Evolutionary conservation across 345 rosid genomes (phyloP).

Genomic region (Kernera saxatilis): DNA sequence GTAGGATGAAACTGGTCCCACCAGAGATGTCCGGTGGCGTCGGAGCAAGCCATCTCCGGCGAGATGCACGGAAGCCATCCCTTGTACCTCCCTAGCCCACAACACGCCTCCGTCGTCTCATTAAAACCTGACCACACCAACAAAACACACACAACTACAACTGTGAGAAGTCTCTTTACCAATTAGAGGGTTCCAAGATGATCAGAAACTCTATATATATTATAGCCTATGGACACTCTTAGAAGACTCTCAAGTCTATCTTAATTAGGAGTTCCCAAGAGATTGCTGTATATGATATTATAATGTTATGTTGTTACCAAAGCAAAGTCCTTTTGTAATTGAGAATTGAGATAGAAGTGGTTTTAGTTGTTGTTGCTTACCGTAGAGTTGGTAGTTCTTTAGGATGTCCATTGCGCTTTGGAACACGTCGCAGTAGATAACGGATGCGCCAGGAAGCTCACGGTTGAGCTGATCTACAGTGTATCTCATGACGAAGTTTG

Average conservation of each 20-base stretch:
- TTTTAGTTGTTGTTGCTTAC: conserved; percentile 32
- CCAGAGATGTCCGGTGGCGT: conserved; percentile 70
- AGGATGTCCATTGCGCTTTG: conserved; percentile 83
- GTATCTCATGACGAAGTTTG: conserved; percentile 74
- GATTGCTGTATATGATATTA: not conserved
- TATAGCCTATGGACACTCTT: not conserved
- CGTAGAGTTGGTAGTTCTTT: conserved; percentile 54
- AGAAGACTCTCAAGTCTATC: not conserved
- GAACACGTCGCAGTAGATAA: conserved; percentile 78
- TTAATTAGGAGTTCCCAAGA: not conserved
- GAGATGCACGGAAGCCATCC: conserved; percentile 83
- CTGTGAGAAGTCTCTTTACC: not conserved
- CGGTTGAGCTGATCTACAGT: conserved; percentile 49
- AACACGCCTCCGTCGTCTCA: conserved; percentile 72
- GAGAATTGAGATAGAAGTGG: not conserved
- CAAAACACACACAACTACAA: not conserved
- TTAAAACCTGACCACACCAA: conserved; percentile 53
- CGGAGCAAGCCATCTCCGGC: conserved; percentile 72
- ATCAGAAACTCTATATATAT: not conserved
- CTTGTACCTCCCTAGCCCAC: conserved; percentile 74
- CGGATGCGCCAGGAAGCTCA: conserved; percentile 46
- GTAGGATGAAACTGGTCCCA: conserved; percentile 97
- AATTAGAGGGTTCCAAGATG: not conserved
- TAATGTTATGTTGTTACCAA: not conserved
- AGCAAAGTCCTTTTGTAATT: not conserved